Base-by-base conservation (phyloP, 441 rosid genomes). In the Rhodomyrtus psidioides region DNA sequence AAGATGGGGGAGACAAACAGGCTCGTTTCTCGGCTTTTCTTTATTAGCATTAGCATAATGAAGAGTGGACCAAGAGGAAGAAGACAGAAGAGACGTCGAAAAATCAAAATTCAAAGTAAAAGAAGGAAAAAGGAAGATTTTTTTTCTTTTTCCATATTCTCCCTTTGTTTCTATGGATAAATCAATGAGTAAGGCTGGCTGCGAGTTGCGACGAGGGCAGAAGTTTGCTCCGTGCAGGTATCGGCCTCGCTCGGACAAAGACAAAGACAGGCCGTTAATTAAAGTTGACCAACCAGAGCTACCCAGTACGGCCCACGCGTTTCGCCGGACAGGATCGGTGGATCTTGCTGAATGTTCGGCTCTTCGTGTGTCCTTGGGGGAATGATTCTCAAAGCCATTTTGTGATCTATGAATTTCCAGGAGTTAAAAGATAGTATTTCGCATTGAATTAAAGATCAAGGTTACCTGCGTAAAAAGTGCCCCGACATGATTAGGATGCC, bases 341-440 rank as follows among this genome's bases (percentile, higher is more conserved):
- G 55, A 53, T 53, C 55, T 53, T 53, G 55, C 55, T 16, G 21
- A 15, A 53, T 16, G 55, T 6, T 53, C 19, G 55, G 55, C 2
- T 16, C 55, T 14, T 53, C 34, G 2, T 34, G 34, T 34, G n/a
- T n/a, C n/a, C n/a, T n/a, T n/a, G n/a, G n/a, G 34, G 34, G 34
- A 34, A 34, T 34, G 46, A 10, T 19, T 34, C 14, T 34, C 26
- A 1, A 1, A 12, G 26, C 19, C 14, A 65, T 5, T 23, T 10
- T 49, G 3, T 49, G 26, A 34, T 1, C 0, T 9, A 19, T 4
- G 14, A 9, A 34, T 65, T 34, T 10, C 6, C 24, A 0, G 3
- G 12, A 34, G 26, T 9, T 65, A 6, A 1, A 9, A 2, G 19
- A n/a, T n/a, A 17, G 76, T 5, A 6, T 65, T 34, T 34, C 76